Conservation (phyloP, 148 eudicot species). For the Amaranthus hypochondriacus region DNA sequence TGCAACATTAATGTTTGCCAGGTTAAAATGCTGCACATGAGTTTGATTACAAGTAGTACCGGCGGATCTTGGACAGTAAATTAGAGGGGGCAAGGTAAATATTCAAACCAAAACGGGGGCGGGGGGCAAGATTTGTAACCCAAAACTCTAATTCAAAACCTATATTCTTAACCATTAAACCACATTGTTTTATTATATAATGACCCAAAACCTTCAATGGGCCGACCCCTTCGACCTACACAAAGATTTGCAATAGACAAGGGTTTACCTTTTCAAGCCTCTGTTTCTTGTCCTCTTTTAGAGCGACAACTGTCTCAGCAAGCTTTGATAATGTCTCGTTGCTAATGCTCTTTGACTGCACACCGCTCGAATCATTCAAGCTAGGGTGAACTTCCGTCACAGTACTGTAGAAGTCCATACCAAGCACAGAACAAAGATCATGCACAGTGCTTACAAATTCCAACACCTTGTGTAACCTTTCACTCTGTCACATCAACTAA, state of each 20-base stretch:
- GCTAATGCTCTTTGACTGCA: slow-evolving; percentile 92
- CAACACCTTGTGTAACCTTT: slow-evolving; percentile 92
- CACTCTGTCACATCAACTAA: slow-evolving; percentile 61
- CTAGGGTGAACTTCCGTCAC: slow-evolving; percentile 97
- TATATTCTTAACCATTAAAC: no score
- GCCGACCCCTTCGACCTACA: no score
- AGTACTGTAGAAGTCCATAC: slow-evolving; percentile 88
- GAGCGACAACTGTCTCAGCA: slow-evolving; percentile 77
- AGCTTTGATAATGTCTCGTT: slow-evolving; percentile 80
- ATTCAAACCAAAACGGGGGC: no score
- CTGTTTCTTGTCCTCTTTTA: slow-evolving; percentile 85
- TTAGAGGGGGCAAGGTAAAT: no score
- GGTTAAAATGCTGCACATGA: background rate
- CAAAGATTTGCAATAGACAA: background rate
- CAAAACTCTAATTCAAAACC: no score
- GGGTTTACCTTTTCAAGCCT: slow-evolving; percentile 75
- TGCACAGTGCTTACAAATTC: slow-evolving; percentile 95
- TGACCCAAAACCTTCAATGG: no score
- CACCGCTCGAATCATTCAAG: slow-evolving; percentile 77
- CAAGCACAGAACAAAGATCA: slow-evolving; percentile 95
- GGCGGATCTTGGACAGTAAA: no score
- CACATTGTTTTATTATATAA: no score
- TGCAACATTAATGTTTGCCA: background rate
- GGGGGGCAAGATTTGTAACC: no score
- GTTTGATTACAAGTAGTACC: background rate